phyloP scores from a whole-genome alignment of 306 rosid genomes.

The Trifolium fragiferum region DNA sequence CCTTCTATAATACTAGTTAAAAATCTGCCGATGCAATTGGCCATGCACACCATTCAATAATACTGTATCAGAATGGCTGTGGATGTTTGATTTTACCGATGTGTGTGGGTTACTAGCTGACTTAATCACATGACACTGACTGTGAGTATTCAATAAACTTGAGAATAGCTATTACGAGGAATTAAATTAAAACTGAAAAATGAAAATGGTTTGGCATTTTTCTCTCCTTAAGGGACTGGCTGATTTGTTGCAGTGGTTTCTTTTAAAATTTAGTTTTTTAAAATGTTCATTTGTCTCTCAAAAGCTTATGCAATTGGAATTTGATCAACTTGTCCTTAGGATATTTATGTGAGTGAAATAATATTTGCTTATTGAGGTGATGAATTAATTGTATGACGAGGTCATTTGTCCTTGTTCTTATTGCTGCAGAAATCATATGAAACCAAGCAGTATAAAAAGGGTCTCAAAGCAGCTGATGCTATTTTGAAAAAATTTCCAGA shows the following conservation, averaged over 20 bases:
- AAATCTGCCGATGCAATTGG: background rate
- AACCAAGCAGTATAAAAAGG: slow-evolving; percentile 97
- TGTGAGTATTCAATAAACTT: too few relatives aligned
- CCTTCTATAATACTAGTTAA: too few relatives aligned
- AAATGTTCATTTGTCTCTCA: background rate
- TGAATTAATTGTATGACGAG: slow-evolving; percentile 16
- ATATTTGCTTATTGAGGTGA: slow-evolving; percentile 10
- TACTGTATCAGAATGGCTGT: background rate
- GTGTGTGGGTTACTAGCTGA: background rate
- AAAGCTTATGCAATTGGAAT: slow-evolving; percentile 7
- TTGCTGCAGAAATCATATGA: slow-evolving; percentile 89
- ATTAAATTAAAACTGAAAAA: slow-evolving; percentile 18
- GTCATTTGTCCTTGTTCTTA: slow-evolving; percentile 30
- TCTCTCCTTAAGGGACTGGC: background rate
- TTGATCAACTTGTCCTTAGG: too few relatives aligned
- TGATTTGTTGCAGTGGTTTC: background rate
- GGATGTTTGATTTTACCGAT: slow-evolving; percentile 24
- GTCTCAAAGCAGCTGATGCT: slow-evolving; percentile 94
- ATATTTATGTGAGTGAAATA: slow-evolving; percentile 13
- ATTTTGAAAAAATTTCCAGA: slow-evolving; percentile 94
- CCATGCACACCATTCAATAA: background rate
- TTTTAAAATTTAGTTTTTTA: too few relatives aligned
- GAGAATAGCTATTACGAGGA: too few relatives aligned
- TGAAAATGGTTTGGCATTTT: slow-evolving; percentile 14
- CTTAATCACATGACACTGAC: too few relatives aligned